Conservation (phyloP, 768 basidiomycete species). For the Dentipellis fragilis region DNA sequence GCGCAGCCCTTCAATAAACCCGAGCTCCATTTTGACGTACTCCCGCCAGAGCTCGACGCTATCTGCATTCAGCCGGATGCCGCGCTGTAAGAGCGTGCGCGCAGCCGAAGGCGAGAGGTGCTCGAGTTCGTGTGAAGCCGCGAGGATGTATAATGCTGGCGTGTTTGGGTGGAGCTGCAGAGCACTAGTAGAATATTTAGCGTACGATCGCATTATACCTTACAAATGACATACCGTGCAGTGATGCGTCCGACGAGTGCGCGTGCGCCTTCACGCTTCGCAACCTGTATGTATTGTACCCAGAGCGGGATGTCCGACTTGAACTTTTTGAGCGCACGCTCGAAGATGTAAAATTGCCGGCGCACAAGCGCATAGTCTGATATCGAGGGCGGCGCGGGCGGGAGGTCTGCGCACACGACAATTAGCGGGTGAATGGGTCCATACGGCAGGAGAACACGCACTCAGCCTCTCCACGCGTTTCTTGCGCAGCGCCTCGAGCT, state of each 20-base stretch:
- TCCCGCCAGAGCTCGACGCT: conserved; percentile 78
- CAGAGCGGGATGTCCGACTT: conserved; percentile 80
- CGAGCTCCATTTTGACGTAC: conserved; percentile 85
- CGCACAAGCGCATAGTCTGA: conserved; percentile 82
- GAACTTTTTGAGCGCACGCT: conserved; percentile 83
- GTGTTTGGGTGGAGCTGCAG: conserved; percentile 79
- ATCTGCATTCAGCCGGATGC: conserved; percentile 66
- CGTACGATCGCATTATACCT: background rate
- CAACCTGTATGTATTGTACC: conserved; percentile 82
- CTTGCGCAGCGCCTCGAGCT: conserved; percentile 67
- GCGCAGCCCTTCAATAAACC: conserved; percentile 71
- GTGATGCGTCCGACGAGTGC: conserved; percentile 74
- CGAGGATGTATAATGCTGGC: conserved; percentile 72
- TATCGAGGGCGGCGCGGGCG: conserved; percentile 40
- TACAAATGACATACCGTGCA: conserved; percentile 47
- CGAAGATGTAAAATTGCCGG: conserved; percentile 82
- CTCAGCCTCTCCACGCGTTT: conserved; percentile 68
- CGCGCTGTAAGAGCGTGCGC: conserved; percentile 75
- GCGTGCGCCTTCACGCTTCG: conserved; percentile 69
- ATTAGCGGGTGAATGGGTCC: conserved; percentile 3
- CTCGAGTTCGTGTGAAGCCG: conserved; percentile 74
- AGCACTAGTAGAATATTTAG: conserved; percentile 39
- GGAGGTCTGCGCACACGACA: background rate
- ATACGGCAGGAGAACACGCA: conserved; percentile 26
- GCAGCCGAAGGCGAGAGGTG: conserved; percentile 69